Conservation (phyloP, 805 yeast genomes). For the Wickerhamiella parazyma region DNA sequence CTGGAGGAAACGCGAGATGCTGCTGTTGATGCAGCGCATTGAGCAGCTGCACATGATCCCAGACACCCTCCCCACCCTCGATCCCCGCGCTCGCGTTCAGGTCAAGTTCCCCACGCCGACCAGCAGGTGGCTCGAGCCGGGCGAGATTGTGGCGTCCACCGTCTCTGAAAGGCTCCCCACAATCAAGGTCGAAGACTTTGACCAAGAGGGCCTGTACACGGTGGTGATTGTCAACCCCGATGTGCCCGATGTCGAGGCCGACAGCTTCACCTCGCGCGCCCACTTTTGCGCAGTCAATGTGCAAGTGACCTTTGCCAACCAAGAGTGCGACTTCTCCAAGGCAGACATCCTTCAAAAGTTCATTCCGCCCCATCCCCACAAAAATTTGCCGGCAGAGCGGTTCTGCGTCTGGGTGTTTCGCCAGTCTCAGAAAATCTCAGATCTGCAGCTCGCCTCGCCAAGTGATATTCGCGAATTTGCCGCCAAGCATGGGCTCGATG, state of each 20-base stretch:
- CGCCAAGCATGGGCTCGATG: constrained; percentile 38
- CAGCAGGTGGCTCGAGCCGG: constrained; percentile 63
- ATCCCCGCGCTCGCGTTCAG: constrained; percentile 63
- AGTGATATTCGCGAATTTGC: constrained; percentile 59
- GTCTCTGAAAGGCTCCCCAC: constrained; percentile 69
- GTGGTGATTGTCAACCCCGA: constrained; percentile 83
- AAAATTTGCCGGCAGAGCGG: constrained; percentile 72
- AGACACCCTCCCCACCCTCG: constrained; percentile 82
- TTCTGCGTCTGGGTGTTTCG: constrained; percentile 82
- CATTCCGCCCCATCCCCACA: constrained; percentile 77
- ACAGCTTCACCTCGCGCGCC: constrained; percentile 56
- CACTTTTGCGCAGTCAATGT: constrained; percentile 69
- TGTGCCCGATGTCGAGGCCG: constrained; percentile 59
- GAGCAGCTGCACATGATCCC: constrained; percentile 80
- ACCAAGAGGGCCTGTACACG: constrained; percentile 49
- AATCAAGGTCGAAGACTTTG: constrained; percentile 62
- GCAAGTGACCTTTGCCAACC: constrained; percentile 42
- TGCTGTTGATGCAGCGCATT: constrained; percentile 81
- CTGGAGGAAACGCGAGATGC: constrained; percentile 60
- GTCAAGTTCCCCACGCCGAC: constrained; percentile 35
- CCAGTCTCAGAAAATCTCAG: constrained; percentile 33
- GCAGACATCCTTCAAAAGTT: constrained; percentile 43
- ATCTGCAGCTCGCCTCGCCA: constrained; percentile 23
- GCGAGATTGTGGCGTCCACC: constrained; percentile 55
- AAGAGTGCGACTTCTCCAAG: constrained; percentile 32